Percentiles rank a stretch among this genome's conserved stretches.
Conservation (phyloP, 108 stramenopile species). For the Hondaea fermentalgiana region DNA sequence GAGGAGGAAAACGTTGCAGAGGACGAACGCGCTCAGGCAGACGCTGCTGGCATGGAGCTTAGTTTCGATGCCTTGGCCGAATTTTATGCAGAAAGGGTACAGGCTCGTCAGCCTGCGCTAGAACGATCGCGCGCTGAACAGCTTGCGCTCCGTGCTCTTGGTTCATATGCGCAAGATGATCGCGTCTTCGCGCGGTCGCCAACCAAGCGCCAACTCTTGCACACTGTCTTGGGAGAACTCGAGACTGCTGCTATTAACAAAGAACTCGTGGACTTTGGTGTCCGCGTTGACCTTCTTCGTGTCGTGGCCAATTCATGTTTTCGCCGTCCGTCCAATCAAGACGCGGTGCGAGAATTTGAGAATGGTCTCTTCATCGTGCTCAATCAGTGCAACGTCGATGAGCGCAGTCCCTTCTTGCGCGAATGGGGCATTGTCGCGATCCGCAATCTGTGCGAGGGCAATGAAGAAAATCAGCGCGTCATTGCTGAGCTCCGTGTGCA, state of each 20-base stretch:
- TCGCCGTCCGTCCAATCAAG: conserved; percentile 28
- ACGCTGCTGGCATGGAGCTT: not conserved
- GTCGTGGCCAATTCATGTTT: conserved; percentile 37
- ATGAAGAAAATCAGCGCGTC: conserved; percentile 36
- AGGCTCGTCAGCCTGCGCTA: not conserved
- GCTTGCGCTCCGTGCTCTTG: not conserved
- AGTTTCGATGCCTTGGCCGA: not conserved
- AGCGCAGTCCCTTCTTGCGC: conserved; percentile 33
- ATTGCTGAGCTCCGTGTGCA: conserved; percentile 33
- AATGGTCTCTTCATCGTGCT: conserved; percentile 34
- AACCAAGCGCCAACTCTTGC: not conserved
- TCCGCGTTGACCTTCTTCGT: conserved; percentile 30
- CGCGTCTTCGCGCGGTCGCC: not conserved
- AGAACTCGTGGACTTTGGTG: not conserved
- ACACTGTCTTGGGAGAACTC: not conserved
- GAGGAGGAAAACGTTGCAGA: not conserved
- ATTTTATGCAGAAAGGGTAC: not conserved
- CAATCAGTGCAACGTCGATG: conserved; percentile 37
- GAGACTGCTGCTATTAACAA: not conserved
- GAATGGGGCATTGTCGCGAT: conserved; percentile 40
- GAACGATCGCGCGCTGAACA: not conserved
- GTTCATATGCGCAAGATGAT: not conserved
- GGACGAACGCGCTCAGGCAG: not conserved
- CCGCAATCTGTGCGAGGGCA: conserved; percentile 40
- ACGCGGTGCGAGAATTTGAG: conserved; percentile 26